phyloP scores from a whole-genome alignment of 139 green algal species.

The Yamagishiella unicocca region DNA sequence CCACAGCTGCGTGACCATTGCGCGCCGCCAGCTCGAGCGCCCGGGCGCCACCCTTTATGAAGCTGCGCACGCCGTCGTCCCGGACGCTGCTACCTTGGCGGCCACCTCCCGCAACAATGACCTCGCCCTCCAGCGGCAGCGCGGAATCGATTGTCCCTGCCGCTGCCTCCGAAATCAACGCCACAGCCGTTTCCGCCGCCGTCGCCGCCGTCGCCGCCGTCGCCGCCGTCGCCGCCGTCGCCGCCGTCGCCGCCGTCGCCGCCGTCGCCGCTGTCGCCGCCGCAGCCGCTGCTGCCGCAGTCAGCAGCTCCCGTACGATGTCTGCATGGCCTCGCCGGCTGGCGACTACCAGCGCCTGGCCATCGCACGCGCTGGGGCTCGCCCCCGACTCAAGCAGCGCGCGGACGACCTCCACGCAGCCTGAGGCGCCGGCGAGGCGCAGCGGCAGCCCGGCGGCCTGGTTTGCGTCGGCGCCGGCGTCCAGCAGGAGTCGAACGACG shows the following conservation, averaged over 20 bases:
- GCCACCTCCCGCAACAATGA: too few species aligned
- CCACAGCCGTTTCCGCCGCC: neutral
- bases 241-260: neutral
- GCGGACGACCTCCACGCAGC: neutral
- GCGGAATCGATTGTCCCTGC: too few species aligned
- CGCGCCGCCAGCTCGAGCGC: conserved; percentile 7
- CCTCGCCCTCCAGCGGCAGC: too few species aligned
- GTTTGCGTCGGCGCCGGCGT: neutral
- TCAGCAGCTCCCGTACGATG: conserved; percentile 6
- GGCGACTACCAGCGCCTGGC: conserved; percentile 8
- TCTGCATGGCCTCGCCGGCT: neutral
- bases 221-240: neutral
- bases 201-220: neutral
- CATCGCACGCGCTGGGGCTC: neutral
- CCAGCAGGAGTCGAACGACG: neutral
- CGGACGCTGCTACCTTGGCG: too few species aligned
- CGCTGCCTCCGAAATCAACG: neutral
- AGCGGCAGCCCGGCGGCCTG: conserved; percentile 16
- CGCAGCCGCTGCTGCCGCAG: neutral
- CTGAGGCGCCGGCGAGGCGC: neutral
- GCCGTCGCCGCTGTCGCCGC: neutral
- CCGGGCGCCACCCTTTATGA: neutral
- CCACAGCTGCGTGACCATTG: neutral
- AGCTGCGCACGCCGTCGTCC: too few species aligned
- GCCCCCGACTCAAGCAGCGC: conserved; percentile 13